Evolutionary conservation across 257 asterid species (phyloP), one percentile per base, ranked within the genome.

Genomic region (Nicotiana obtusifolia): DNA sequence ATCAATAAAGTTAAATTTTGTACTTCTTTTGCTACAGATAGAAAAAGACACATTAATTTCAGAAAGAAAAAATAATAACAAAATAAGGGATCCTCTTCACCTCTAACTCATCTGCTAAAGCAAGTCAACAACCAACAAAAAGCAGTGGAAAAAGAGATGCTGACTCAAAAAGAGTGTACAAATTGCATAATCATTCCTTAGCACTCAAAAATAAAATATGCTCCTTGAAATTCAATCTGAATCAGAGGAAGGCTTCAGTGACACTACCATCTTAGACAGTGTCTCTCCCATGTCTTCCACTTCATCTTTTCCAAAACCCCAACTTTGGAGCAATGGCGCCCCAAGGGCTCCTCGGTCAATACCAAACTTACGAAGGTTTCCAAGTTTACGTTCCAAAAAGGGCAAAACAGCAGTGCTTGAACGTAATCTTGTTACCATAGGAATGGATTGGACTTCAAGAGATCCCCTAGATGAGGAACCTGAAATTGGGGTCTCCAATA

Each of bases 361-460:
- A 16, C 97, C 97, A 82, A 88, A 84, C 85, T 82, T 91, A 35
- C 89, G 93, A 80, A 95, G 95, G 83, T 90, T 90, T 61, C 57
- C 86, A 85, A 95, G 76, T 76, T 90, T 87, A 3, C 86, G 89
- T 83, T 92, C 94, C 89, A 94, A 24, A 24, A 84, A 88, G 0
- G 98, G 99, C 86, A 95, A 83, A 68, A 95, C 76, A 14, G 97
- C 95, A 81, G 53, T 91, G 86, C 90, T 91, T 8, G 99, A 95
- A 61, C 97, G 94, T 57, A 95, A 86, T 83, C 98, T 94, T 80
- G 97, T 91, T 59, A 96, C 98, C 95, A 91, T 85, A 30, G 99
- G 99, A 81, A 95, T 68, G 31, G 99, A 95, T 76, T 93, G 91
- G 47, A 95, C 92, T 52, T 94, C 97, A 81, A 92, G 94, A 15